Evolutionary conservation across 2,329 filamentous ascomycete genomes (phyloP).

Genomic region (Didymellaceae sp.): DNA sequence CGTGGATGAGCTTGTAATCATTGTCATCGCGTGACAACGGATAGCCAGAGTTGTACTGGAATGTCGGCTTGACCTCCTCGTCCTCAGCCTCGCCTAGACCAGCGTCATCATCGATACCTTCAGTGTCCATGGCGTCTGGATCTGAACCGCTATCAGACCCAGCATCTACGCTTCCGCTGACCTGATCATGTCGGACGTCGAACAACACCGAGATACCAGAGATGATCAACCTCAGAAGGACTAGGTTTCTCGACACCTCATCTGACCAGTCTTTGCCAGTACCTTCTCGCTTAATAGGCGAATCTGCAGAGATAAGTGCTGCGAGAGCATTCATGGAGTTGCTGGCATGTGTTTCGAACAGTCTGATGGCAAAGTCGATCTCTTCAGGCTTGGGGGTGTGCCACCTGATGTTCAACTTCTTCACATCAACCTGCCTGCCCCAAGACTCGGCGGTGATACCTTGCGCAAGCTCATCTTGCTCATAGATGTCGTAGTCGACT

Average conservation of each 20-base stretch:
- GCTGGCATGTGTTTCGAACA: slow-evolving; percentile 84
- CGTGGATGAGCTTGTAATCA: slow-evolving; percentile 76
- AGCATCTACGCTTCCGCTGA: slow-evolving; percentile 40
- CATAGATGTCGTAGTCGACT: slow-evolving; percentile 85
- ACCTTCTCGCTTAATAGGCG: slow-evolving; percentile 85
- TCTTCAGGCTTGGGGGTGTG: slow-evolving; percentile 82
- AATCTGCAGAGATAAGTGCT: slow-evolving; percentile 79
- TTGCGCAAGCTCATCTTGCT: slow-evolving; percentile 72
- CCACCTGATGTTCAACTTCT: slow-evolving; percentile 85
- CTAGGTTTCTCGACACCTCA: slow-evolving; percentile 88
- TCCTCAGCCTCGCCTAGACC: slow-evolving; percentile 73
- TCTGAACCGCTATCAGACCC: slow-evolving; percentile 60
- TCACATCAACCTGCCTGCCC: slow-evolving; percentile 77
- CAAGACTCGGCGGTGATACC: slow-evolving; percentile 82
- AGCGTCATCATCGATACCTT: slow-evolving; percentile 57
- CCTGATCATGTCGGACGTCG: slow-evolving; percentile 64
- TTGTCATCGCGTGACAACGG: slow-evolving; percentile 67
- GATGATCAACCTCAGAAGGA: slow-evolving; percentile 84
- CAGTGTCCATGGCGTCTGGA: slow-evolving; percentile 52
- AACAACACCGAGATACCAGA: slow-evolving; percentile 91
- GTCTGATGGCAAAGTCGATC: slow-evolving; percentile 83
- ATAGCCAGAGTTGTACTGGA: slow-evolving; percentile 89
- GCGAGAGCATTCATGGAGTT: slow-evolving; percentile 77
- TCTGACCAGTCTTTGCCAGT: slow-evolving; percentile 99
- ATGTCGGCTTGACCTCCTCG: slow-evolving; percentile 83